Evolutionary conservation across 495 filamentous ascomycete species (phyloP).

Genomic region (Astrothelium subdiscretum): DNA sequence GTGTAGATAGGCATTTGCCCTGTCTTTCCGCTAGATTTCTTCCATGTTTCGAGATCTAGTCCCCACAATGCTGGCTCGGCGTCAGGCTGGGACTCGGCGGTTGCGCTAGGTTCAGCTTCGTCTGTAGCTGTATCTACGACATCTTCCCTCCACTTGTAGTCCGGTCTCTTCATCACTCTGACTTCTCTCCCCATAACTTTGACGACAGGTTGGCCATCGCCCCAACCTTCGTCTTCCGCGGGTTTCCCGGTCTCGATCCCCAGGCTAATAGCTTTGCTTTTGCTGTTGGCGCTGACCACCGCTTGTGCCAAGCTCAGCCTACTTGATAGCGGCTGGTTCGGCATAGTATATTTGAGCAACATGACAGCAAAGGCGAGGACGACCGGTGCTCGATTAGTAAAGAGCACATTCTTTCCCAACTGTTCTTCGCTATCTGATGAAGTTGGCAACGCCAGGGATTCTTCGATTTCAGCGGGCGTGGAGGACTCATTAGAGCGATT

Average conservation of each 20-base stretch:
- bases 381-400: constrained; percentile 70
- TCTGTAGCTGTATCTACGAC: constrained; percentile 8
- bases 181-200: constrained; percentile 61
- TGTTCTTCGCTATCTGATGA: constrained; percentile 43
- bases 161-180: constrained; percentile 61
- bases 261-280: constrained; percentile 60
- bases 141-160: constrained; percentile 55
- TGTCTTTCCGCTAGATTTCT: constrained; percentile 30
- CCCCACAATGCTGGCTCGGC: constrained; percentile 60
- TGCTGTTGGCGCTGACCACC: constrained; percentile 64
- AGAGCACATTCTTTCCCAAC: constrained; percentile 44
- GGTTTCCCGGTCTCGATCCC: constrained; percentile 55
- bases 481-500: constrained; percentile 24
- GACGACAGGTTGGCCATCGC: constrained; percentile 59
- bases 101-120: not conserved
- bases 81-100: not conserved
- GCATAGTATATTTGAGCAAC: constrained; percentile 66
- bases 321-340: constrained; percentile 70
- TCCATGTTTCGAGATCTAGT: constrained; percentile 59
- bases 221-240: constrained; percentile 62
- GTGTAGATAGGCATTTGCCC: constrained; percentile 52
- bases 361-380: constrained; percentile 70
- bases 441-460: constrained; percentile 50
- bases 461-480: constrained; percentile 54
- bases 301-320: constrained; percentile 68